phyloP scores from a whole-genome alignment of 75 land plant species.

The Sequoiadendron giganteum region DNA sequence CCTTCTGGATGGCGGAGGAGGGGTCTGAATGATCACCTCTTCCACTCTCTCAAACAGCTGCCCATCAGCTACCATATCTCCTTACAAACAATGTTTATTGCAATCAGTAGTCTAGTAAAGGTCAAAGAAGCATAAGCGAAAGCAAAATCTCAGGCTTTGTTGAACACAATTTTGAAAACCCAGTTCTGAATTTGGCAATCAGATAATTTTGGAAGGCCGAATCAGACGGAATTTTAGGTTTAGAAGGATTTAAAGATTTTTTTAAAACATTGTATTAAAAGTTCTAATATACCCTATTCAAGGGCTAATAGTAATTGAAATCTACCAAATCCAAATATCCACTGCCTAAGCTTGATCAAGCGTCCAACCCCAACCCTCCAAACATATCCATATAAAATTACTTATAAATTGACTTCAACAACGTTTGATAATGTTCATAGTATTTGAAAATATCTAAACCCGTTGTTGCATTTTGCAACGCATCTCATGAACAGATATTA shows the following conservation, averaged over 20 bases:
- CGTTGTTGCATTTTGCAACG: neutral
- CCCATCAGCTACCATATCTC: neutral
- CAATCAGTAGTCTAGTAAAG: neutral
- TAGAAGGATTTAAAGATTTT: neutral
- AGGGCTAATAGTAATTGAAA: neutral
- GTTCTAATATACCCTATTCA: neutral
- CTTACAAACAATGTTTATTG: neutral
- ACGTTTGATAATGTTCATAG: neutral
- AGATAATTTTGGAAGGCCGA: neutral
- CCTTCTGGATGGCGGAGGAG: neutral
- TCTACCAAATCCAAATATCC: neutral
- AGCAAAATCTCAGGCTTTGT: neutral
- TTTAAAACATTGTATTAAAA: neutral
- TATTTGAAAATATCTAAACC: neutral
- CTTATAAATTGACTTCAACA: neutral
- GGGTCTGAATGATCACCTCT: neutral
- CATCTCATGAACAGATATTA: neutral
- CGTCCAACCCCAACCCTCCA: neutral
- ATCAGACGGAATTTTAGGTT: neutral
- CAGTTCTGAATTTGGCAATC: neutral
- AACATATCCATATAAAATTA: neutral
- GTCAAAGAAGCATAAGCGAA: neutral
- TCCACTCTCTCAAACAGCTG: slow-evolving; percentile 2
- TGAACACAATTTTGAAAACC: neutral
- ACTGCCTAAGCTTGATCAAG: neutral